Evolutionary conservation across 306 rosid genomes (phyloP).

Genomic region (Cicer bijugum): DNA sequence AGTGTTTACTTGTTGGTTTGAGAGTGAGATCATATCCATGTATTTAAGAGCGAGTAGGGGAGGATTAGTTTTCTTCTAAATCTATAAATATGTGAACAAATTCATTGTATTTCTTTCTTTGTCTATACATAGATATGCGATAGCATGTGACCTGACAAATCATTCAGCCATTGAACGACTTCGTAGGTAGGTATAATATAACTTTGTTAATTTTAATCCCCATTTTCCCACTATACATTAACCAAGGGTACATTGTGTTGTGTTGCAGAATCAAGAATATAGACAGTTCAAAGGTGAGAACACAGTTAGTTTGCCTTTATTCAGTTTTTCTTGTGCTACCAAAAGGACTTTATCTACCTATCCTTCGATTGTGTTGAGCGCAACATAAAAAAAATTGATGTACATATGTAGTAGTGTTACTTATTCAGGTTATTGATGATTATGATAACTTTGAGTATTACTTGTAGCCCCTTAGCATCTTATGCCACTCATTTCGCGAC

Average conservation of each 20-base stretch:
- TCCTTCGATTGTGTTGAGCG: constrained; percentile 10
- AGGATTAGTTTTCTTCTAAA: neutral
- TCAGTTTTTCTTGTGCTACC: constrained; percentile 28
- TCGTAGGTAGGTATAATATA: constrained; percentile 63
- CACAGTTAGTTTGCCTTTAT: constrained; percentile 32
- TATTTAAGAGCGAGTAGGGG: no score
- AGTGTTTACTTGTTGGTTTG: no score
- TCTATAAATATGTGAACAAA: neutral
- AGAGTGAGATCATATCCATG: no score
- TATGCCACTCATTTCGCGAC: constrained; percentile 92
- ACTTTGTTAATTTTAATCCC: neutral
- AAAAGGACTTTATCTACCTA: constrained; percentile 8
- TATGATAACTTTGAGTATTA: constrained; percentile 12
- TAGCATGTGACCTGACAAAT: constrained; percentile 84
- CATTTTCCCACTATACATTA: constrained; percentile 22
- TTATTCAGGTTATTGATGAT: neutral
- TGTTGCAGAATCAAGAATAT: constrained; percentile 91
- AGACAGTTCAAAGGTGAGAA: constrained; percentile 75
- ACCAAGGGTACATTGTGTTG: constrained; percentile 43
- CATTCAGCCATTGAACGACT: constrained; percentile 86
- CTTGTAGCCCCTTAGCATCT: constrained; percentile 89
- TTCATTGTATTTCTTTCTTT: constrained; percentile 9
- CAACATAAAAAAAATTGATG: constrained; percentile 3
- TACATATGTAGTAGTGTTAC: constrained; percentile 23
- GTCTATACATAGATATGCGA: constrained; percentile 65